Base-by-base conservation (phyloP, 2,329 filamentous ascomycete species). In the Trichoderma sp. region DNA sequence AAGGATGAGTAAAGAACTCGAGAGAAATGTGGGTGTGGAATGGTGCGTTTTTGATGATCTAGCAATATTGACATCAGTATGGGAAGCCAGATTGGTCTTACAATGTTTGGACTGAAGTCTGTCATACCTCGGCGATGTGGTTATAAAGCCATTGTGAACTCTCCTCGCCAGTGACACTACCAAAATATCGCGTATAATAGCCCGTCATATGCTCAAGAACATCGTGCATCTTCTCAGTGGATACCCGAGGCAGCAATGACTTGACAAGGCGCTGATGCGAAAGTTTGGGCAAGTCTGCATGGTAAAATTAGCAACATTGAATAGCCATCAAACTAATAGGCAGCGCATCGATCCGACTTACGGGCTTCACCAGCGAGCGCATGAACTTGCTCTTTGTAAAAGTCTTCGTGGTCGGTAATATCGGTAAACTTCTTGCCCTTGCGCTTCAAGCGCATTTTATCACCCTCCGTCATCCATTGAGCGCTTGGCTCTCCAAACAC, bases 361-460 rank as follows among this genome's bases (percentile, higher is more conserved):
- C 78, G 75, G 8, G 79, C 79, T 73, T 81, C 76, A 20, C 78
- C 79, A 3, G 78, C 74, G 65, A 73, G 53, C 4, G 74, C 50
- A 6, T 71, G 69, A 7, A 76, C 73, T 11, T 78, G 70, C n/a
- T 76, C 71, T 7, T 74, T 67, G 67, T 81, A 80, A 58, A 88
- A 84, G 39, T 89, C 86, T 43, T 86, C 82, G 65, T 87, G 86
- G 71, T 90, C 85, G 13, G 91, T 93, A 74, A 93, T 89, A 80
- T 94, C 91, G 82, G 92, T 91, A 82, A 93, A 93, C 78, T 90
- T 91, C 76, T 87, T 85, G 72, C 90, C 89, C 79, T 90, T 87
- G 75, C 89, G 83, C 75, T 89, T 87, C 61, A 93, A 81, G 73
- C 85, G 86, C 88, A 91, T 90, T 81, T 93, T 94, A 80, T 93